Evolutionary conservation across 148 eudicot genomes (phyloP).

Genomic region (Rhododendron griersonianum): DNA sequence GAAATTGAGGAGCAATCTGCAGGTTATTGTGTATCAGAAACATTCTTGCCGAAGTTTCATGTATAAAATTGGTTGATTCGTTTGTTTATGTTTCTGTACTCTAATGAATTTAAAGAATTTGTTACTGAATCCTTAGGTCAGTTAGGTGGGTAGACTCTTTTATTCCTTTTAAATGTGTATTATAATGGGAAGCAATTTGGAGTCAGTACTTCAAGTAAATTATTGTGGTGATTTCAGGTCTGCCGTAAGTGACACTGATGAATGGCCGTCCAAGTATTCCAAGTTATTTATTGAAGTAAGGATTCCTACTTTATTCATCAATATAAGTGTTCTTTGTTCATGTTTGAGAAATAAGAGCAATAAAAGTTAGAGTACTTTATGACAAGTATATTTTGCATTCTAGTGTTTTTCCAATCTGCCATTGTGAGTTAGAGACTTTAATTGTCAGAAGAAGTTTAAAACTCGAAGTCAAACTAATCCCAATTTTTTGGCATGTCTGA

Average conservation of each 20-base stretch:
- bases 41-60: neutral
- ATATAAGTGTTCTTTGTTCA: neutral
- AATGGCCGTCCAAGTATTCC: conserved; percentile 98
- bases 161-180: neutral
- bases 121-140: neutral
- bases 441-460: neutral
- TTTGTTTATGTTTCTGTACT: neutral
- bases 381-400: neutral
- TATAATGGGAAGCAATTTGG: neutral
- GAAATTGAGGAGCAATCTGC: neutral
- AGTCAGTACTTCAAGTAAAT: neutral
- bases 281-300: conserved; percentile 87
- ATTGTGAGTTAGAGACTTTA: neutral
- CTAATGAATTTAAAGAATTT: neutral
- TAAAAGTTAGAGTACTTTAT: neutral
- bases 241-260: conserved; percentile 82
- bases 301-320: neutral
- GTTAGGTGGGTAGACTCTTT: neutral
- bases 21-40: neutral
- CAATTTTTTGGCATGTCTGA: neutral
- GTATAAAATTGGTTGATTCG: neutral
- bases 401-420: neutral
- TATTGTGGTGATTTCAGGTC: conserved; percentile 51
- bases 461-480: neutral
- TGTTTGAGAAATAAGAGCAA: neutral